Conservation (phyloP, 352 stramenopile genomes). For the Globisporangium sylvaticum region DNA sequence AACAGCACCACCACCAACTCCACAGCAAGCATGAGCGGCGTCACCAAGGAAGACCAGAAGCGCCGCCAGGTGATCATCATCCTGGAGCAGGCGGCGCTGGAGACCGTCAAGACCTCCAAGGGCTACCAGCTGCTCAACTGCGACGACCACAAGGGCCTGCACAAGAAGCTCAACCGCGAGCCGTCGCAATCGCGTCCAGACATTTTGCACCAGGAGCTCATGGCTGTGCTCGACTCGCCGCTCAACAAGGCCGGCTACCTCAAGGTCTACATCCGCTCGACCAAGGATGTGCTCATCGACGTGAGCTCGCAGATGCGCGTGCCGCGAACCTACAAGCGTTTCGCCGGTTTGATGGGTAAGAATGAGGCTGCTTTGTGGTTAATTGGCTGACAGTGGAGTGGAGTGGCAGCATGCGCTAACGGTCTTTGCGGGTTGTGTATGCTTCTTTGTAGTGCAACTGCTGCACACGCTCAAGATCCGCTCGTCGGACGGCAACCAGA, state of each 20-base stretch:
- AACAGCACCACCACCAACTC: background rate
- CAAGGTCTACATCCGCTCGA: constrained; percentile 97
- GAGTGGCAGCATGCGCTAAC: background rate
- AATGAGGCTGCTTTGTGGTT: background rate
- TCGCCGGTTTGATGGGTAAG: constrained; percentile 93
- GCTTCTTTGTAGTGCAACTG: constrained; percentile 90
- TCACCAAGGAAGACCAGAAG: constrained; percentile 68
- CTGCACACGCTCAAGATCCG: constrained; percentile 99
- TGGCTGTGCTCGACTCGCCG: constrained; percentile 97
- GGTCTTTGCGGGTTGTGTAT: background rate
- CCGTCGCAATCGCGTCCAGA: constrained; percentile 96
- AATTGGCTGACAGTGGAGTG: background rate
- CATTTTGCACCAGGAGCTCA: constrained; percentile 99
- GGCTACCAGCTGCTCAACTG: constrained; percentile 99
- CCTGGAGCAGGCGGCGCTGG: constrained; percentile 97
- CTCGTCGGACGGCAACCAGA: constrained; percentile 94
- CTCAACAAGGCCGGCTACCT: constrained; percentile 99
- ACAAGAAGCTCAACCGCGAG: constrained; percentile 96
- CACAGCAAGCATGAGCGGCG: constrained; percentile 24
- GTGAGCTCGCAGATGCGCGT: constrained; percentile 98
- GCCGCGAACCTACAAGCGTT: constrained; percentile 99
- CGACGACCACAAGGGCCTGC: constrained; percentile 96
- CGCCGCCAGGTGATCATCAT: constrained; percentile 94
- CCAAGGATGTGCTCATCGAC: constrained; percentile 97
- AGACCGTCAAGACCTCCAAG: constrained; percentile 99